These are phyloP conservation scores for Wickerhamomyces chaumierensis DNA, from an alignment of 805 yeast genomes.

Conservation along the genomic window DNA sequence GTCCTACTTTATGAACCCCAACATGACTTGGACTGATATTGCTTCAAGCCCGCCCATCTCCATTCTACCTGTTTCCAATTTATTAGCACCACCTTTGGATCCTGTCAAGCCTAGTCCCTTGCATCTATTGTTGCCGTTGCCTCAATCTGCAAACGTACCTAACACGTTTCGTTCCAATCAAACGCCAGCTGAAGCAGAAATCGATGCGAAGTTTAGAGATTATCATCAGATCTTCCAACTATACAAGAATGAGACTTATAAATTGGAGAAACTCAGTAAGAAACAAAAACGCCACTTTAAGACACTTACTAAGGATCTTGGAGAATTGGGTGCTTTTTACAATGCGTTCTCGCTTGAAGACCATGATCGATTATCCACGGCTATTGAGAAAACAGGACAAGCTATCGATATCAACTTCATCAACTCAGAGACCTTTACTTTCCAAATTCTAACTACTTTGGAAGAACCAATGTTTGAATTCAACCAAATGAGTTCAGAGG, in stretches of 20 bases:
- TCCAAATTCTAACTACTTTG: conserved; percentile 23
- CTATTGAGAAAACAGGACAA: conserved; percentile 76
- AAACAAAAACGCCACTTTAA: conserved; percentile 26
- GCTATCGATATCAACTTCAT: conserved; percentile 66
- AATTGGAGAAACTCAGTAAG: conserved; percentile 14
- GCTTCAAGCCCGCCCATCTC: conserved; percentile 43
- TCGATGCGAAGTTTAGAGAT: conserved; percentile 12
- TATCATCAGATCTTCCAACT: conserved; percentile 17
- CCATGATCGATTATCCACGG: conserved; percentile 31
- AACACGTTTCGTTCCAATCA: conserved; percentile 15
- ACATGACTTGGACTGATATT: conserved; percentile 74
- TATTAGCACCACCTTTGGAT: conserved; percentile 51
- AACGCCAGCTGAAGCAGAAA: conserved; percentile 3
- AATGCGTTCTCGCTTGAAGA: conserved; percentile 49
- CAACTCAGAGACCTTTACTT: conserved; percentile 31
- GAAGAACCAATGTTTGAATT: conserved; percentile 29
- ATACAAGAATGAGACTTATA: conserved; percentile 16
- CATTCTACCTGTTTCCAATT: conserved; percentile 37
- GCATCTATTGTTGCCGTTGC: conserved; percentile 53
- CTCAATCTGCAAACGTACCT: conserved; percentile 28
- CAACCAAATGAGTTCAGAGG: conserved; percentile 21
- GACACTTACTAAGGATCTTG: conserved; percentile 51
- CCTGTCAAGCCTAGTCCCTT: conserved; percentile 47
- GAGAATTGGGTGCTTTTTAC: conserved; percentile 67
- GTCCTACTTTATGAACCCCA: conserved; percentile 75